phyloP scores from a whole-genome alignment of 768 basidiomycete genomes.

The Tulasnella sp. region DNA sequence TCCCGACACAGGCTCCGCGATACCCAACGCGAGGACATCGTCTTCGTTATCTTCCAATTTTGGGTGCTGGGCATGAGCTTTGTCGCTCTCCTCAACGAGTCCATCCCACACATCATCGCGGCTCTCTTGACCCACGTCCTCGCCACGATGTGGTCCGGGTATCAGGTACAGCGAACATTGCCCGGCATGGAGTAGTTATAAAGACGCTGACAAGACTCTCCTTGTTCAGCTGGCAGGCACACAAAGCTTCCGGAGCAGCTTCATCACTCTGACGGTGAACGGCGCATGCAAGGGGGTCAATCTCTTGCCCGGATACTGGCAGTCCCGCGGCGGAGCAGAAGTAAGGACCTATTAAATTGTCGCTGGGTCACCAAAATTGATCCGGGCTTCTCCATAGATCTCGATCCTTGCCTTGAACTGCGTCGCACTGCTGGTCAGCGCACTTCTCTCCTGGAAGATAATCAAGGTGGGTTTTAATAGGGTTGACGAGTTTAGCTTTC shows the following conservation, averaged over 20 bases:
- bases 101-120: constrained; percentile 72
- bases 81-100: constrained; percentile 68
- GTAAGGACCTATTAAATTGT: constrained; percentile 3
- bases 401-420: constrained; percentile 61
- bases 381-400: constrained; percentile 36
- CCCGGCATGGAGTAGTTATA: not conserved
- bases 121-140: constrained; percentile 68
- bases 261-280: constrained; percentile 54
- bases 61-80: constrained; percentile 78
- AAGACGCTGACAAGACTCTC: not conserved
- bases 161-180: constrained; percentile 32
- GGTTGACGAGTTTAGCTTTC: not conserved
- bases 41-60: constrained; percentile 72
- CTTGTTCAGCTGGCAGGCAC: constrained; percentile 55
- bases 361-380: not conserved
- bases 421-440: constrained; percentile 56
- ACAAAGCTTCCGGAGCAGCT: constrained; percentile 53
- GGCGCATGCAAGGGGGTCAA: constrained; percentile 59
- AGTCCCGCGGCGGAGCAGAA: constrained; percentile 55
- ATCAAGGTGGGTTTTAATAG: constrained; percentile 52
- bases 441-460: constrained; percentile 66
- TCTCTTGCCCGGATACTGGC: constrained; percentile 65
- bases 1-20: constrained; percentile 52
- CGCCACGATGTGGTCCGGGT: constrained; percentile 68
- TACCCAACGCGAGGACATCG: constrained; percentile 72